These are phyloP conservation scores for Penicillium taxi DNA, from an alignment of 495 filamentous ascomycete genomes.

Conservation along the genomic window DNA sequence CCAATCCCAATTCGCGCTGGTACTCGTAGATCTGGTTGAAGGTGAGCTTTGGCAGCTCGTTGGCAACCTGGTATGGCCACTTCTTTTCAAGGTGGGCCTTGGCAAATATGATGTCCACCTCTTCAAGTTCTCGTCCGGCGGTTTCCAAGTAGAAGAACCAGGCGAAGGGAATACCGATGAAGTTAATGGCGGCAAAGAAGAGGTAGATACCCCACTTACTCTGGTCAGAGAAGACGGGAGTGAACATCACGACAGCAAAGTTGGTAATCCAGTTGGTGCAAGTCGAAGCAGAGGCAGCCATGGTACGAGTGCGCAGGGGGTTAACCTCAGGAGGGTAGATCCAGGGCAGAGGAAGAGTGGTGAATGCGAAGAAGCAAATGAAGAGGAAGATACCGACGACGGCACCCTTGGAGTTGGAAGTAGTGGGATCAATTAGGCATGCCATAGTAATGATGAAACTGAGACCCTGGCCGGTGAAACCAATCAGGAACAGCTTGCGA, in stretches of 20 bases:
- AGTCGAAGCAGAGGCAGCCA: slow-evolving; percentile 43
- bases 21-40: slow-evolving; percentile 26
- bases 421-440: slow-evolving; percentile 20
- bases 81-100: slow-evolving; percentile 36
- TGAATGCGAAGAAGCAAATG: slow-evolving; percentile 35
- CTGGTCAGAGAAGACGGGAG: slow-evolving; percentile 29
- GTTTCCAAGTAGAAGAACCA: slow-evolving; percentile 72
- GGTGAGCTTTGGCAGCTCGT: slow-evolving; percentile 31
- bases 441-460: slow-evolving; percentile 32
- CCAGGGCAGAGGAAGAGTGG: slow-evolving; percentile 49
- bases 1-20: slow-evolving; percentile 25
- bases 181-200: slow-evolving; percentile 67
- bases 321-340: slow-evolving; percentile 71
- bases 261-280: slow-evolving; percentile 43
- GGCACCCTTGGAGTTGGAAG: slow-evolving; percentile 27
- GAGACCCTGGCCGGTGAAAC: slow-evolving; percentile 50
- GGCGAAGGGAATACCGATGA: slow-evolving; percentile 50
- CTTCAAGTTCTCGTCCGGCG: slow-evolving; percentile 59
- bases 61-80: slow-evolving; percentile 28
- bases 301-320: slow-evolving; percentile 63
- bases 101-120: slow-evolving; percentile 54
- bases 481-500: slow-evolving; percentile 62
- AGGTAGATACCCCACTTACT: slow-evolving; percentile 32
- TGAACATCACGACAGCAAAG: slow-evolving; percentile 43
- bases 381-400: slow-evolving; percentile 35